A percentile compares a stretch with the other conserved stretches of the same genome.
These are phyloP conservation scores for Trichoderma reesei DNA, from an alignment of 495 filamentous ascomycete species.

Conservation along the genomic window DNA sequence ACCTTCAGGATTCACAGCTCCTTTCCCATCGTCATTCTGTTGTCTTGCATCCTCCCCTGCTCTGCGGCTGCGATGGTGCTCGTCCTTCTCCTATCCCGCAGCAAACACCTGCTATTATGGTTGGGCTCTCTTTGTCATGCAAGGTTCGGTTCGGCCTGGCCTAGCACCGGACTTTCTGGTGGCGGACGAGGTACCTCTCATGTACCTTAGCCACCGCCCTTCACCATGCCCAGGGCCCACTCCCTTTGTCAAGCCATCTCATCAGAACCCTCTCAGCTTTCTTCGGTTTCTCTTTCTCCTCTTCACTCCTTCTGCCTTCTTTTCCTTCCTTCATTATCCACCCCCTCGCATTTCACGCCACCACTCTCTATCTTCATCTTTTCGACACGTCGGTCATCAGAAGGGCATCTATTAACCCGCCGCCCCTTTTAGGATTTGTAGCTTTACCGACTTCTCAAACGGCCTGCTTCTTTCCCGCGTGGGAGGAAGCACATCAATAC, in stretches of 20 bases:
- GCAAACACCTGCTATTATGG: background rate
- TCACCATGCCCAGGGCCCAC: conserved; percentile 2
- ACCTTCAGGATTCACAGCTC: background rate
- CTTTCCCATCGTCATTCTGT: background rate
- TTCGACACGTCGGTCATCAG: background rate
- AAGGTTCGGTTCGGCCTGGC: background rate
- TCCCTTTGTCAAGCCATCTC: conserved; percentile 6
- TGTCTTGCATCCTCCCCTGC: background rate
- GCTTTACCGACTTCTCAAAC: background rate
- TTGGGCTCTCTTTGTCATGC: conserved; percentile 1
- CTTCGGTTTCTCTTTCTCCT: background rate
- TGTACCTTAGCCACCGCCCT: background rate
- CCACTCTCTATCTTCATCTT: background rate
- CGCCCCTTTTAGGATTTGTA: background rate
- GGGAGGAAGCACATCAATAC: conserved; percentile 1
- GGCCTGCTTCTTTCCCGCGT: background rate
- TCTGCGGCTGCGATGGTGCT: background rate
- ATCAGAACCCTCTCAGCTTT: background rate
- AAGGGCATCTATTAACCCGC: background rate
- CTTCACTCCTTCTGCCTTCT: background rate
- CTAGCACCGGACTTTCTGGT: conserved; percentile 5
- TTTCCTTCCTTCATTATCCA: background rate
- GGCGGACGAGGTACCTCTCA: background rate
- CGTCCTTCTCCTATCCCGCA: background rate
- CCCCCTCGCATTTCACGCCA: background rate